Conservation (phyloP, 208 protist genomes). For the Trypanosomatidae sp. region DNA sequence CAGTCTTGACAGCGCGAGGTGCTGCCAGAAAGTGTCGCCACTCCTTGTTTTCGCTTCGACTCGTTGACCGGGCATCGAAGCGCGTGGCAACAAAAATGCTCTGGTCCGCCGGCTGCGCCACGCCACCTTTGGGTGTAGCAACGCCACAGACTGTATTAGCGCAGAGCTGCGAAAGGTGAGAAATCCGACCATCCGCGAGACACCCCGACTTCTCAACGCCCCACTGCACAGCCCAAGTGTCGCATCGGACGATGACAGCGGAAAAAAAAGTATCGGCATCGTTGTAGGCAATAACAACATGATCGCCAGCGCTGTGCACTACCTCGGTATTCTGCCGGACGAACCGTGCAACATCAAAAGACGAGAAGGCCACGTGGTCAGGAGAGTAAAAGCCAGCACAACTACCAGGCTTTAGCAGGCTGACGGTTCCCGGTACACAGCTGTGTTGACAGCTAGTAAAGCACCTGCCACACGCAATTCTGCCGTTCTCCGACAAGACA, state of each 20-base stretch:
- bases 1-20: conserved; percentile 12
- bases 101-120: background rate
- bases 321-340: background rate
- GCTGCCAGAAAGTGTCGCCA: conserved; percentile 22
- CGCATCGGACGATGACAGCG: conserved; percentile 62
- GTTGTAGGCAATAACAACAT: conserved; percentile 46
- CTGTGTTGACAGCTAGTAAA: conserved; percentile 23
- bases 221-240: conserved; percentile 85
- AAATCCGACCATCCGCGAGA: conserved; percentile 16
- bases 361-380: conserved; percentile 21
- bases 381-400: background rate
- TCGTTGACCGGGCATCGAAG: conserved; percentile 16
- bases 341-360: conserved; percentile 14
- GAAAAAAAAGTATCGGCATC: conserved; percentile 41
- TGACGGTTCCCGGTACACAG: conserved; percentile 13
- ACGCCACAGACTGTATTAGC: conserved; percentile 33
- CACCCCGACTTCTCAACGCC: conserved; percentile 30
- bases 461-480: conserved; percentile 11
- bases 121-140: background rate
- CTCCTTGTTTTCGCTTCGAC: conserved; percentile 28
- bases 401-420: conserved; percentile 6
- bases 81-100: conserved; percentile 35
- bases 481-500: conserved; percentile 17
- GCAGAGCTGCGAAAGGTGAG: conserved; percentile 19
- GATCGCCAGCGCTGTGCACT: conserved; percentile 34